phyloP scores from a whole-genome alignment of 75 land plant genomes.

The Pinus tabuliformis region DNA sequence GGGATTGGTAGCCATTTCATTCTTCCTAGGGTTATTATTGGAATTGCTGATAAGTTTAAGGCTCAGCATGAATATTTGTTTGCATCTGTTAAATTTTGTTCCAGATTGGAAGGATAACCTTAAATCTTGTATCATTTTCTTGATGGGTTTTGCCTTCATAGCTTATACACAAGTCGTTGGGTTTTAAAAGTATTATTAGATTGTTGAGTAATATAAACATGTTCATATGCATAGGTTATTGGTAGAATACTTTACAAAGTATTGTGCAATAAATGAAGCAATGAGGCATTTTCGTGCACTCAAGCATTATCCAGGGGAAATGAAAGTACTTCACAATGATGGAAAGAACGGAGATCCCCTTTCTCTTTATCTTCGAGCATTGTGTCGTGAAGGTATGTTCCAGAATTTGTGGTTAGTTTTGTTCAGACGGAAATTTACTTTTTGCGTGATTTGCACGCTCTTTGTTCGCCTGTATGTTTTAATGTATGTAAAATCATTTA shows the following conservation, averaged over 20 bases:
- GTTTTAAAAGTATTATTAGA: too few species aligned
- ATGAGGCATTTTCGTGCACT: conserved; percentile 96
- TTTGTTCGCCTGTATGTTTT: neutral
- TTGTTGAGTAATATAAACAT: too few species aligned
- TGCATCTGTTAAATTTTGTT: neutral
- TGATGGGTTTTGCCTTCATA: neutral
- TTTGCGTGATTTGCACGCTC: neutral
- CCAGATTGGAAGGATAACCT: neutral
- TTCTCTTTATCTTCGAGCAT: conserved; percentile 85
- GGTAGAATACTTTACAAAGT: conserved; percentile 93
- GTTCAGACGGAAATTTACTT: neutral
- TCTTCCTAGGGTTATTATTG: neutral
- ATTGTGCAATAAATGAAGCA: conserved; percentile 75
- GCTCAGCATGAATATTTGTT: neutral
- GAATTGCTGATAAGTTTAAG: neutral
- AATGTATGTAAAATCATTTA: neutral
- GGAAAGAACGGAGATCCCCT: conserved; percentile 94
- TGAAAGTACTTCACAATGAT: conserved; percentile 59
- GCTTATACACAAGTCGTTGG: neutral
- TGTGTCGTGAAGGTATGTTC: conserved; percentile 84
- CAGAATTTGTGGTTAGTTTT: conserved; percentile 3
- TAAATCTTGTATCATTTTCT: neutral
- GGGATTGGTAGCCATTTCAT: neutral
- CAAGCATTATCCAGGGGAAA: conserved; percentile 56
- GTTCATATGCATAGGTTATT: conserved; percentile 47